These are phyloP conservation scores for Melaleuca quinquenervia DNA, from an alignment of 345 rosid genomes.

Conservation along the genomic window DNA sequence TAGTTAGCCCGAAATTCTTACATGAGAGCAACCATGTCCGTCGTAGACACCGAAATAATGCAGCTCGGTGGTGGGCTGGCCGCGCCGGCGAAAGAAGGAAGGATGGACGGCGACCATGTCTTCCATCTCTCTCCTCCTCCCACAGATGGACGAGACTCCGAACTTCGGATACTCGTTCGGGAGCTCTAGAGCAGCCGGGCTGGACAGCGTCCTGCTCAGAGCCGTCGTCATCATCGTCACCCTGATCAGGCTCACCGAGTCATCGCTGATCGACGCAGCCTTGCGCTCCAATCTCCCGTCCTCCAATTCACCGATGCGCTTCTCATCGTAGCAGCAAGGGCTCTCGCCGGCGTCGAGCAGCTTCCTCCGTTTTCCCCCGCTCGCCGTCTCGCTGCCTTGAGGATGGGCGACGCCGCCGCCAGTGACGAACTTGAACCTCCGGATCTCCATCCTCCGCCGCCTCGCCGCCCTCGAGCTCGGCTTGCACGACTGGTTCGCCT, in stretches of 20 bases:
- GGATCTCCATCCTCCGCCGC: slow-evolving; percentile 58
- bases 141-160: slow-evolving; percentile 71
- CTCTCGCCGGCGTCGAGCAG: slow-evolving; percentile 12
- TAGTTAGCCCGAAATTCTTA: neutral
- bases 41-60: slow-evolving; percentile 58
- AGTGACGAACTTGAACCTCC: slow-evolving; percentile 33
- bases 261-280: neutral
- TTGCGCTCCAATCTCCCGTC: neutral
- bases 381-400: neutral
- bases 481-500: slow-evolving; percentile 8
- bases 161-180: slow-evolving; percentile 25
- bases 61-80: slow-evolving; percentile 7
- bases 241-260: neutral
- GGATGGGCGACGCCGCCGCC: slow-evolving; percentile 1
- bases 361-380: slow-evolving; percentile 26
- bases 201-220: neutral
- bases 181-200: neutral
- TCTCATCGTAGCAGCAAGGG: slow-evolving; percentile 2
- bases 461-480: slow-evolving; percentile 37
- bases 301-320: neutral
- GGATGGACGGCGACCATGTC: slow-evolving; percentile 63
- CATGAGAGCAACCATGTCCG: slow-evolving; percentile 48
- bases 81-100: slow-evolving; percentile 18
- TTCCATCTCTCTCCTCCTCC: slow-evolving; percentile 85
- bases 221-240: neutral